Conservation (phyloP, 352 stramenopile genomes). For the Phytopythium helicoides region DNA sequence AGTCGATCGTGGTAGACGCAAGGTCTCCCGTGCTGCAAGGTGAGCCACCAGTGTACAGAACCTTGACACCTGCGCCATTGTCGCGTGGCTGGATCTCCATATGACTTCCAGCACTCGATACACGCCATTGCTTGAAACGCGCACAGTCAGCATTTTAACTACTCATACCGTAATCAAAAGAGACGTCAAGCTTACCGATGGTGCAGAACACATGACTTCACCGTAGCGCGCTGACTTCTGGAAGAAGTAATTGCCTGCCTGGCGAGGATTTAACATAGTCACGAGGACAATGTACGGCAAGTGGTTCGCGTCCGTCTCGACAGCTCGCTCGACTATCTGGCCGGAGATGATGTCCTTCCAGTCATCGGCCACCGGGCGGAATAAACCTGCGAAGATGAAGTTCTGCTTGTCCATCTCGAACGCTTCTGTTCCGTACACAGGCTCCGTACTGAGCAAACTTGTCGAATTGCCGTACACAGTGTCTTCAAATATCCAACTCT, state of each 20-base stretch:
- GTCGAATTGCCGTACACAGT: conserved; percentile 31
- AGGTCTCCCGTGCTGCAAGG: conserved; percentile 43
- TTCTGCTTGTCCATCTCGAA: conserved; percentile 50
- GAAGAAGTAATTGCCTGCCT: conserved; percentile 63
- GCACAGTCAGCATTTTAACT: background rate
- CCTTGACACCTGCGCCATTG: conserved; percentile 57
- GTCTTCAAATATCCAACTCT: conserved; percentile 48
- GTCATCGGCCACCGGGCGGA: conserved; percentile 50
- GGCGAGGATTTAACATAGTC: conserved; percentile 50
- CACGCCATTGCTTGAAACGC: conserved; percentile 58
- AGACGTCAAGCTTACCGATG: conserved; percentile 36
- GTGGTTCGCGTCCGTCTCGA: conserved; percentile 40
- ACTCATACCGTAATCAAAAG: background rate
- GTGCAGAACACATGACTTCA: conserved; percentile 68
- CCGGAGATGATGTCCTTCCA: conserved; percentile 53
- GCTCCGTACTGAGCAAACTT: conserved; percentile 27
- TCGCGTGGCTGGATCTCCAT: conserved; percentile 56
- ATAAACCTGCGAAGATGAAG: conserved; percentile 53
- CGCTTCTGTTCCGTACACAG: conserved; percentile 36
- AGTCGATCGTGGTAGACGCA: conserved; percentile 56
- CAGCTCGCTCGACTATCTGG: conserved; percentile 56
- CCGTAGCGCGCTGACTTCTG: conserved; percentile 69
- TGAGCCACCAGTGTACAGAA: conserved; percentile 51
- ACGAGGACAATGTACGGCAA: conserved; percentile 58
- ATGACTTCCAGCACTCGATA: conserved; percentile 55